phyloP scores from a whole-genome alignment of 495 filamentous ascomycete genomes.

The Podospora didyma region DNA sequence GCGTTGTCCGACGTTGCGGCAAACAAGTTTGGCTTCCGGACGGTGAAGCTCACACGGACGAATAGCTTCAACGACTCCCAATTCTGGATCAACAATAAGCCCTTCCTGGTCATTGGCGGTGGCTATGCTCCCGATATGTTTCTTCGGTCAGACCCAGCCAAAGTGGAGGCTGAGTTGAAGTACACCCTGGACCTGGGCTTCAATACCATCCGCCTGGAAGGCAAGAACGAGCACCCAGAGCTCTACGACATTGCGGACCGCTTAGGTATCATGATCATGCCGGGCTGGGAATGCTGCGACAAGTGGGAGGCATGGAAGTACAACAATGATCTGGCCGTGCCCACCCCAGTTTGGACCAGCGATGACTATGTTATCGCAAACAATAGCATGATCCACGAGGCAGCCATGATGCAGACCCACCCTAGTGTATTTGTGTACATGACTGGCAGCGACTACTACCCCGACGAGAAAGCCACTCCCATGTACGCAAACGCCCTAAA shows the following conservation, averaged over 20 bases:
- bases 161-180: conserved; percentile 42
- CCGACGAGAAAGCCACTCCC: conserved; percentile 50
- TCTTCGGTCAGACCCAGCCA: conserved; percentile 47
- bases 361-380: conserved; percentile 53
- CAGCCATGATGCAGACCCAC: conserved; percentile 54
- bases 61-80: conserved; percentile 51
- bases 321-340: conserved; percentile 48
- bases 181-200: conserved; percentile 57
- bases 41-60: conserved; percentile 37
- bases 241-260: conserved; percentile 55
- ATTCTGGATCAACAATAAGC: conserved; percentile 52
- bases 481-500: conserved; percentile 48
- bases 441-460: conserved; percentile 61
- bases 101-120: conserved; percentile 57
- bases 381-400: conserved; percentile 55
- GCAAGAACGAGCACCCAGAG: conserved; percentile 60
- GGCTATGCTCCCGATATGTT: conserved; percentile 62
- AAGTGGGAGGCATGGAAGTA: conserved; percentile 67
- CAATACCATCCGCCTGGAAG: conserved; percentile 61
- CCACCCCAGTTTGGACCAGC: conserved; percentile 40
- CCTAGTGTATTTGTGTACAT: conserved; percentile 55
- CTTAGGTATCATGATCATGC: conserved; percentile 58
- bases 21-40: conserved; percentile 51
- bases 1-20: conserved; percentile 41
- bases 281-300: conserved; percentile 67